A percentile compares a stretch with the other conserved stretches of the same genome.
Conservation (phyloP, 1,139 yeast species). For the Yamadazyma diospyri region DNA sequence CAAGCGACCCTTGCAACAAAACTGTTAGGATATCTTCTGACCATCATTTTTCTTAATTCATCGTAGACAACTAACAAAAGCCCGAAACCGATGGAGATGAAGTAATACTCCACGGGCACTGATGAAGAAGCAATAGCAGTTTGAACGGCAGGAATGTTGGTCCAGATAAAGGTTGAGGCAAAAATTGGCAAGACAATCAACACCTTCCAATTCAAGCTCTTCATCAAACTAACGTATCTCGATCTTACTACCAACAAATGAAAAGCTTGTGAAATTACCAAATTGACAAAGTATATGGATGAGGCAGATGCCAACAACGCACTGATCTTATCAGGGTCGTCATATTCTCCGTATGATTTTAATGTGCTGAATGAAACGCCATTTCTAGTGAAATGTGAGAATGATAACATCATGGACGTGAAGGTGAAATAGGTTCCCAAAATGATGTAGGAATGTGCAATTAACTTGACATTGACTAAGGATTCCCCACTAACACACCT, state of each 20-base stretch:
- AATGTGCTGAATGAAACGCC: slow-evolving; percentile 37
- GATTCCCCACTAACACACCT: slow-evolving; percentile 42
- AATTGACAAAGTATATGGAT: slow-evolving; percentile 46
- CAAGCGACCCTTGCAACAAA: slow-evolving; percentile 41
- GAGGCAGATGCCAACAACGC: slow-evolving; percentile 33
- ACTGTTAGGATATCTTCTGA: slow-evolving; percentile 36
- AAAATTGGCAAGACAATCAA: slow-evolving; percentile 38
- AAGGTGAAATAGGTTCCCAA: slow-evolving; percentile 43
- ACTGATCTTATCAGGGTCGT: slow-evolving; percentile 21
- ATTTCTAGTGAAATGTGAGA: slow-evolving; percentile 35
- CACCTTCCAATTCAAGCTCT: slow-evolving; percentile 21
- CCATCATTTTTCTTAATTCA: slow-evolving; percentile 38
- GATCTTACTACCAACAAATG: slow-evolving; percentile 47
- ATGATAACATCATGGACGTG: slow-evolving; percentile 41
- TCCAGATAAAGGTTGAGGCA: slow-evolving; percentile 42
- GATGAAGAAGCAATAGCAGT: slow-evolving; percentile 31
- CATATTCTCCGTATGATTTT: slow-evolving; percentile 37
- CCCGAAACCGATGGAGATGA: slow-evolving; percentile 48
- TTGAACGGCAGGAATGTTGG: slow-evolving; percentile 45
- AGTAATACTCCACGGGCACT: slow-evolving; percentile 48
- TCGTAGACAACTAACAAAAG: slow-evolving; percentile 34
- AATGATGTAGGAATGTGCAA: slow-evolving; percentile 42
- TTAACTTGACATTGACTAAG: slow-evolving; percentile 38
- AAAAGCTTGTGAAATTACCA: slow-evolving; percentile 50
- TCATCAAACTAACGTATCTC: slow-evolving; percentile 41